phyloP scores from a whole-genome alignment of 164 flowering plant species.

The Annona squamosa region DNA sequence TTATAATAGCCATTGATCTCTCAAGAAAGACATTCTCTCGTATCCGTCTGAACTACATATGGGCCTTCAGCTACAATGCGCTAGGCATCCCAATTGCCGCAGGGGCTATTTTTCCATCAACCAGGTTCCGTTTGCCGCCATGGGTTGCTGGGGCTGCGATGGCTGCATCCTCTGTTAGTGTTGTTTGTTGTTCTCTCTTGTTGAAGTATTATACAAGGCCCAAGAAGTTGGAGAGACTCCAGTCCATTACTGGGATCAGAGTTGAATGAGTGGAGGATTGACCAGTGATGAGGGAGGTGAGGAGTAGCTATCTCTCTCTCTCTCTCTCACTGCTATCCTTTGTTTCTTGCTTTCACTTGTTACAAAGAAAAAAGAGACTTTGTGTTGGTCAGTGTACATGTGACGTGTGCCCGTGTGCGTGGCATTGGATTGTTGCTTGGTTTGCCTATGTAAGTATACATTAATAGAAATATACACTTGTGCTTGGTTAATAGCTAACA shows the following conservation, averaged over 20 bases:
- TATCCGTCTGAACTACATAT: slow-evolving; percentile 59
- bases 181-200: slow-evolving; percentile 59
- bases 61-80: slow-evolving; percentile 73
- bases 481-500: no score
- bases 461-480: no score
- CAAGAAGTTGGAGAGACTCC: slow-evolving; percentile 38
- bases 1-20: slow-evolving; percentile 69
- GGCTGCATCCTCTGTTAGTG: slow-evolving; percentile 84
- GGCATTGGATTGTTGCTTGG: no score
- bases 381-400: no score
- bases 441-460: no score
- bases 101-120: slow-evolving; percentile 56
- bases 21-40: slow-evolving; percentile 60
- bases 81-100: slow-evolving; percentile 71
- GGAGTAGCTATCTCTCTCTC: not conserved
- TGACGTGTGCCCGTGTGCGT: no score
- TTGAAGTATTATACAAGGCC: slow-evolving; percentile 56
- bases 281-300: not conserved
- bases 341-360: no score
- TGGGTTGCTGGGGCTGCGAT: slow-evolving; percentile 86
- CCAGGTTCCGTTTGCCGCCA: slow-evolving; percentile 60
- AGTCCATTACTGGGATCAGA: slow-evolving; percentile 30
- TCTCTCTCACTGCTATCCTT: not conserved
- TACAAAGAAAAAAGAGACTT: no score
- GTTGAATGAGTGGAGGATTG: slow-evolving; percentile 23